These are phyloP conservation scores for Psilocybe cubensis DNA, from an alignment of 768 basidiomycete species.

Conservation along the genomic window DNA sequence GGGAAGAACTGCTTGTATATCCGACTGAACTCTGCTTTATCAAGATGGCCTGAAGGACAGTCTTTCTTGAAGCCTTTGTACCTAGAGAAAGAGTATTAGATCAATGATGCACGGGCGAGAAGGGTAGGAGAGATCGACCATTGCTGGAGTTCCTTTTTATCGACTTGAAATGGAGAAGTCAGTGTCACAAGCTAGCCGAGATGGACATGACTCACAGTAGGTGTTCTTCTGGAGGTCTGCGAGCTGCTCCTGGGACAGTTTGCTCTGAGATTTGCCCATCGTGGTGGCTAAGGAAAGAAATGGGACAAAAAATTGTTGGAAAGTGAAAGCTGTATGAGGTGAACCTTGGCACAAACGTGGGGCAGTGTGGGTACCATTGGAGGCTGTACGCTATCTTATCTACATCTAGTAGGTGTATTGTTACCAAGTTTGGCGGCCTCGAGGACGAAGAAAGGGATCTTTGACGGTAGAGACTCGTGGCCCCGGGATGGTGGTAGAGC, in stretches of 20 bases:
- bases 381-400: constrained; percentile 24
- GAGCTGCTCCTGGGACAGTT: constrained; percentile 93
- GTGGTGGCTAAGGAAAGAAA: constrained; percentile 31
- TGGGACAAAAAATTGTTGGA: constrained; percentile 24
- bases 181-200: constrained; percentile 14
- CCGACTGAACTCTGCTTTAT: constrained; percentile 93
- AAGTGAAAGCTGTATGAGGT: neutral
- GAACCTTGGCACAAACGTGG: constrained; percentile 21
- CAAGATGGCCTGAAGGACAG: constrained; percentile 95
- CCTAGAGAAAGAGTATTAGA: constrained; percentile 51
- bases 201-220: constrained; percentile 68
- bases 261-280: constrained; percentile 98
- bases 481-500: neutral
- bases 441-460: constrained; percentile 11
- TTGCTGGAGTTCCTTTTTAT: constrained; percentile 96
- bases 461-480: constrained; percentile 1
- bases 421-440: constrained; percentile 13
- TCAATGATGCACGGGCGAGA: constrained; percentile 3
- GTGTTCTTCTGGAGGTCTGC: constrained; percentile 97
- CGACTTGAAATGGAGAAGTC: constrained; percentile 55
- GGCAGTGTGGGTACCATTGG: neutral
- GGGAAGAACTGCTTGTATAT: constrained; percentile 99
- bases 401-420: constrained; percentile 4
- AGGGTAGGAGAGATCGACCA: constrained; percentile 52
- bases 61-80: constrained; percentile 99